These are phyloP conservation scores for Lasiosphaeriaceae sp. DNA, from an alignment of 495 filamentous ascomycete genomes.

Conservation along the genomic window DNA sequence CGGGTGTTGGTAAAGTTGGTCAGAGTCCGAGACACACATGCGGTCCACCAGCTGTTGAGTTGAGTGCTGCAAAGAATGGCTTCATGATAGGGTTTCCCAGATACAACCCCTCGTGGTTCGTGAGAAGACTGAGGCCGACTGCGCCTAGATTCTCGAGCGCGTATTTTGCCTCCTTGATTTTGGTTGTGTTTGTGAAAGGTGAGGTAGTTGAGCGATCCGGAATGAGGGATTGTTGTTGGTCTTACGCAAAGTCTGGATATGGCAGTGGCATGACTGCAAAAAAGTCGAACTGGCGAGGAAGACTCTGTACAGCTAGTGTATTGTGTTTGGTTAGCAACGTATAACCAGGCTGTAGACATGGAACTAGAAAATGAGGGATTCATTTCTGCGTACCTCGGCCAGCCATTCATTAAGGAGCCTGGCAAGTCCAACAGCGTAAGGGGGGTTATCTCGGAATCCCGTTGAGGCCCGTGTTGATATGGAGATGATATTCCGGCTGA, in stretches of 20 bases:
- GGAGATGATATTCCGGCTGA: constrained; percentile 2
- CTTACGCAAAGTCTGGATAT: neutral
- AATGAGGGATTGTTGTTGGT: neutral
- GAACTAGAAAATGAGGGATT: neutral
- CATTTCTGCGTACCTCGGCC: neutral
- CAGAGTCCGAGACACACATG: constrained; percentile 2
- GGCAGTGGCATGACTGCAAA: constrained; percentile 6
- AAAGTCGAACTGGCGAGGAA: constrained; percentile 5
- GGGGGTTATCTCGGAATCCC: neutral
- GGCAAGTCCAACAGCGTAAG: constrained; percentile 3
- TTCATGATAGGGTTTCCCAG: constrained; percentile 5
- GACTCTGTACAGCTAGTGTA: neutral
- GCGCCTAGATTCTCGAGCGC: constrained; percentile 1
- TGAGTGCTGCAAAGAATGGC: constrained; percentile 6
- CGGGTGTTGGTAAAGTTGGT: constrained; percentile 7
- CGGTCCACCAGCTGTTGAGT: neutral
- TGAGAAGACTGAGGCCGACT: constrained; percentile 3
- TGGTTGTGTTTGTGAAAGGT: neutral
- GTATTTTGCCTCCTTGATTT: constrained; percentile 7
- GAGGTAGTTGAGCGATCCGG: too few species aligned
- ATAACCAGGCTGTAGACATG: neutral
- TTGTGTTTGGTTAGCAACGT: neutral
- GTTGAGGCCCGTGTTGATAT: constrained; percentile 1
- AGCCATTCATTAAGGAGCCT: constrained; percentile 9
- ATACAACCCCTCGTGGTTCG: constrained; percentile 7